Conservation (phyloP, 805 yeast genomes). For the Pichia deserticola region DNA sequence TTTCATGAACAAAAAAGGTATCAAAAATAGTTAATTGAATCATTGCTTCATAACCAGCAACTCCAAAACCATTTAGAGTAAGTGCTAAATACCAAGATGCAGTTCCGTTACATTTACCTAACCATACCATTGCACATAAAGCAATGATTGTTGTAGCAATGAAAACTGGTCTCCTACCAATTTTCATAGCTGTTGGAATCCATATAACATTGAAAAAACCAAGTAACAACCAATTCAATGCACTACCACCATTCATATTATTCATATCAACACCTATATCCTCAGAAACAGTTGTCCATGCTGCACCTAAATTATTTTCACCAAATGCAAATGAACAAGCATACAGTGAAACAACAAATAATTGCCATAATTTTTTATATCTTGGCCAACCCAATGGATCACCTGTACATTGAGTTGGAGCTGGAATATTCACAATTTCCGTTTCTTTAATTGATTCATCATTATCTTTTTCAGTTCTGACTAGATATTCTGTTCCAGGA, state of each 20-base stretch:
- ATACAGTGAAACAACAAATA: neutral
- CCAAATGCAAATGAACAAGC: neutral
- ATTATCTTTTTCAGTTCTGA: neutral
- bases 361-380: neutral
- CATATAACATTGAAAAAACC: neutral
- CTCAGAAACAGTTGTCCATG: neutral
- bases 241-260: constrained; percentile 3
- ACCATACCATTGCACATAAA: neutral
- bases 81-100: neutral
- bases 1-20: neutral
- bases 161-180: neutral
- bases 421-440: neutral
- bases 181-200: constrained; percentile 1
- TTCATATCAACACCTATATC: constrained; percentile 1
- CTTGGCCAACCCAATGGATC: neutral
- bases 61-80: neutral
- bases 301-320: constrained; percentile 1
- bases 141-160: neutral
- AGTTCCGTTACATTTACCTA: constrained; percentile 1
- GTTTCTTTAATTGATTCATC: neutral
- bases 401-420: neutral
- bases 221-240: neutral
- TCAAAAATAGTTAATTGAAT: neutral
- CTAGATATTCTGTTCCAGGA: neutral
- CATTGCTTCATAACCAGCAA: constrained; percentile 2